Evolutionary conservation across 148 eudicot species (phyloP), one percentile per base, ranked within the genome.

Genomic region (Heliamphora exappendiculata): DNA sequence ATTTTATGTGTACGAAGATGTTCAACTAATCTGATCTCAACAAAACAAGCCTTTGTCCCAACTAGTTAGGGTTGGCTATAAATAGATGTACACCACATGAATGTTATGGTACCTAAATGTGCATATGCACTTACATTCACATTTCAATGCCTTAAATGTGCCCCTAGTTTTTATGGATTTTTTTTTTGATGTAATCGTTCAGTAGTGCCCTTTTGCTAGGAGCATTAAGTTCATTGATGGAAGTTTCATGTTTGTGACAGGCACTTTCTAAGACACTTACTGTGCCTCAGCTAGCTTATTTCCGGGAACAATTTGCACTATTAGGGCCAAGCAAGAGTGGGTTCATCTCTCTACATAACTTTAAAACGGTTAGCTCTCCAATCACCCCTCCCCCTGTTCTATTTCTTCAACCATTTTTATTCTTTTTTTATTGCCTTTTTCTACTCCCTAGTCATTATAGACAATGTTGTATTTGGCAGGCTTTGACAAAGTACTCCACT

Each of bases 221-320:
- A 26, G 28, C n/a, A 31, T 70, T 20, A 39, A 70, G 55, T 72
- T 31, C 28, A 51, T 71, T 65, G 69, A 67, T 12, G 64, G 50
- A 62, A 76, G 50, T 12, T 70, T 47, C 58, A 77, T 3, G 24
- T 7, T 53, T n/a, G 42, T 81, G 29, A 60, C 90, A 94, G 98
- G 96, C 97, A 80, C 84, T 94, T 76, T 96, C 98, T 29, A 94
- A 83, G 88, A 92, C 98, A 60, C 82, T 94, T 82, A 85, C 90
- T 7, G 81, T 88, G 63, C 81, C 93, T 65, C 93, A 94, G 79
- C 80, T 94, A 74, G 81, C 86, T 26, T 94, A 92, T 82, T 78
- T 92, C 53, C 88, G 89, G 72, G 98, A 92, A 53, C 98, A 94
- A 78, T 94, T 94, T 79, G 84, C 90, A 74, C 78, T 89, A 70